Conservation (phyloP, 2,329 filamentous ascomycete species). For the Ophiognomonia clavigignenti-juglandacearum region DNA sequence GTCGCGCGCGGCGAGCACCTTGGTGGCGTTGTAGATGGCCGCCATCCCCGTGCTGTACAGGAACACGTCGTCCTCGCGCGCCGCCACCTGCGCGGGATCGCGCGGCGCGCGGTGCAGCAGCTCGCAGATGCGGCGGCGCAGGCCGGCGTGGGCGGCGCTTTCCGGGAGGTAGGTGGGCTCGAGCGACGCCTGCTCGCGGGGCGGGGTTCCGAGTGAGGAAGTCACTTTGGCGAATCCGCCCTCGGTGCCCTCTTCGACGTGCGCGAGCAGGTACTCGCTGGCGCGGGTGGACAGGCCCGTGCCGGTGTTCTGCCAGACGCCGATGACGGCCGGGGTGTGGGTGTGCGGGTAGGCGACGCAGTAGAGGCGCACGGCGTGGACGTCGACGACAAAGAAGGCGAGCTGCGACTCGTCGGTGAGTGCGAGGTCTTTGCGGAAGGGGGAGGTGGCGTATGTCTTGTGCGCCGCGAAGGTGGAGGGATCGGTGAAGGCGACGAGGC, state of each 20-base stretch:
- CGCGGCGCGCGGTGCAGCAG: constrained; percentile 37
- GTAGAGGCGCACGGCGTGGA: constrained; percentile 38
- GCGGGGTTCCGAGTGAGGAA: too few species aligned
- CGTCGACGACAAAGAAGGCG: constrained; percentile 34
- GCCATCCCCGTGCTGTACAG: constrained; percentile 53
- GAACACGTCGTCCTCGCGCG: constrained; percentile 39
- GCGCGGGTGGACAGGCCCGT: constrained; percentile 41
- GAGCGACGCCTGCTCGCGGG: constrained; percentile 23
- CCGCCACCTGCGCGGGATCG: constrained; percentile 21
- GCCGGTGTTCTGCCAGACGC: constrained; percentile 42
- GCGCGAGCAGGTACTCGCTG: constrained; percentile 37
- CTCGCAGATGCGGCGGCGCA: constrained; percentile 36
- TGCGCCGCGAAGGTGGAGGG: constrained; percentile 23
- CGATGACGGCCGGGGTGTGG: constrained; percentile 31
- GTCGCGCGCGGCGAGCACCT: constrained; percentile 30
- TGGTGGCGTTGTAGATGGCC: constrained; percentile 39
- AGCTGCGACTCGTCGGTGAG: constrained; percentile 31
- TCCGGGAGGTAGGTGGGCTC: constrained; percentile 34
- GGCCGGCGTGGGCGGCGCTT: constrained; percentile 28
- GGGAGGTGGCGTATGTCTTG: constrained; percentile 27
- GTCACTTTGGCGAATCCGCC: constrained; percentile 28
- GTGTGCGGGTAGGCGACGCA: constrained; percentile 34
- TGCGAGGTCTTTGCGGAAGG: constrained; percentile 29
- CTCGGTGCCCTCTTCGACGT: too few species aligned
- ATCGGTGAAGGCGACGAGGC: constrained; percentile 24